Conservation (phyloP, 1,284 basidiomycete genomes). For the Cryptococcus floricola region DNA sequence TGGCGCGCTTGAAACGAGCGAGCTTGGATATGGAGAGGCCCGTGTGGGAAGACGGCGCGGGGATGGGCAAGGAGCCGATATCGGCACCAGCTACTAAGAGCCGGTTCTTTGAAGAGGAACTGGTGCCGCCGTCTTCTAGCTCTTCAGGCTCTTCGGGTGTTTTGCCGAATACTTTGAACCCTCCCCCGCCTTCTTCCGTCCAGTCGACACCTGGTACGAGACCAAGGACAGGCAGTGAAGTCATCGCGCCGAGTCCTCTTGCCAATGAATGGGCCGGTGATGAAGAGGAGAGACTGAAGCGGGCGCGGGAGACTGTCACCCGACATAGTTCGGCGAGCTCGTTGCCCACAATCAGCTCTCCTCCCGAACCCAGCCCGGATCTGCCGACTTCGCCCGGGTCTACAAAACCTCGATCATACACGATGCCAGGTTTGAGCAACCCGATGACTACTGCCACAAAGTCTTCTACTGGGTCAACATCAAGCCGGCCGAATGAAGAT, state of each 20-base stretch:
- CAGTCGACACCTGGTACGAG: not conserved
- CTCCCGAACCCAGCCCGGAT: not conserved
- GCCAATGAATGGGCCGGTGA: slow-evolving; percentile 37
- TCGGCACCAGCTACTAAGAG: slow-evolving; percentile 41
- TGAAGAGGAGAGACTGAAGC: not conserved
- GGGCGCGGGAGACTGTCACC: no score
- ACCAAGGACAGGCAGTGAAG: slow-evolving; percentile 31
- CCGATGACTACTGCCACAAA: not conserved
- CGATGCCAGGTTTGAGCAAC: slow-evolving; percentile 20
- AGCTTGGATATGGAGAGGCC: slow-evolving; percentile 35
- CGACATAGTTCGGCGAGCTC: no score
- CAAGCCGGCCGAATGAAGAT: slow-evolving; percentile 13
- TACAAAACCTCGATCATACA: slow-evolving; percentile 31
- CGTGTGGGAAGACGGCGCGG: not conserved
- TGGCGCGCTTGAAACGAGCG: slow-evolving; percentile 39
- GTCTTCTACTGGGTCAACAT: not conserved
- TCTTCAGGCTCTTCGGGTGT: not conserved
- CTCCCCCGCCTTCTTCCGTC: slow-evolving; percentile 2
- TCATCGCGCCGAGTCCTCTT: slow-evolving; percentile 42
- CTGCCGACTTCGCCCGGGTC: slow-evolving; percentile 7
- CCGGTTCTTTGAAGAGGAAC: slow-evolving; percentile 35
- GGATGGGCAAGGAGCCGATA: slow-evolving; percentile 5
- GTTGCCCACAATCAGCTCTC: not conserved
- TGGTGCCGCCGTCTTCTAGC: not conserved
- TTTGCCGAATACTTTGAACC: not conserved